These are phyloP conservation scores for Ligustrum vulgare DNA, from an alignment of 257 asterid genomes.

Conservation along the genomic window DNA sequence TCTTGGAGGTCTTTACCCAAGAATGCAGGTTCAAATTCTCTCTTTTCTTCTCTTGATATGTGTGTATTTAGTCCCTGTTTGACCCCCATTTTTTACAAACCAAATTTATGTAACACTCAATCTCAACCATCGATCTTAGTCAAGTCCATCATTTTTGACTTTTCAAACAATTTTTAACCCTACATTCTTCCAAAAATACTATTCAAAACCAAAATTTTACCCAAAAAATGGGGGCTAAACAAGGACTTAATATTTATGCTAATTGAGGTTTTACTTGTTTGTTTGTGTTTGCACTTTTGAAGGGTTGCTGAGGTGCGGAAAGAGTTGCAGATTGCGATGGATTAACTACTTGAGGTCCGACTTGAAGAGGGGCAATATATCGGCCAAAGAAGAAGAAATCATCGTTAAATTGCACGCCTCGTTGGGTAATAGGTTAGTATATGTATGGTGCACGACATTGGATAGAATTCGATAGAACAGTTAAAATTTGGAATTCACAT, in stretches of 20 bases:
- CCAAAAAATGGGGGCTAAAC: no score
- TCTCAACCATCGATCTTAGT: no score
- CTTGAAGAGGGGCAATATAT: constrained; percentile 80
- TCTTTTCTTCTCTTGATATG: not conserved
- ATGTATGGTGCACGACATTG: no score
- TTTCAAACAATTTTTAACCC: no score
- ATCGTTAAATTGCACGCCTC: constrained; percentile 69
- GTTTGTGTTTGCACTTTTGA: not conserved
- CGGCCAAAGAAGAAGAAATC: constrained; percentile 58
- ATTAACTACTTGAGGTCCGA: constrained; percentile 80
- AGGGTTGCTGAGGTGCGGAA: constrained; percentile 83
- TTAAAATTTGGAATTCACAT: no score
- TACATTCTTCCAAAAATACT: no score
- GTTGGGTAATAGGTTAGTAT: constrained; percentile 68
- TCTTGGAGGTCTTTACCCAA: constrained; percentile 87
- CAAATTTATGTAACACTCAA: no score
- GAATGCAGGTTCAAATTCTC: constrained; percentile 62
- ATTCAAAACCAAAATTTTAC: no score
- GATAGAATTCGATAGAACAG: not conserved
- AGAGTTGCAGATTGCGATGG: constrained; percentile 92
- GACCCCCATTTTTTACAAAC: no score
- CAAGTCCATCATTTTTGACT: no score
- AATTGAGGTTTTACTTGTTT: not conserved
- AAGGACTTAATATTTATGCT: no score
- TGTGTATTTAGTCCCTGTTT: no score